Conservation (phyloP, 169 alveolate species). For the Plasmodium falciparum region DNA sequence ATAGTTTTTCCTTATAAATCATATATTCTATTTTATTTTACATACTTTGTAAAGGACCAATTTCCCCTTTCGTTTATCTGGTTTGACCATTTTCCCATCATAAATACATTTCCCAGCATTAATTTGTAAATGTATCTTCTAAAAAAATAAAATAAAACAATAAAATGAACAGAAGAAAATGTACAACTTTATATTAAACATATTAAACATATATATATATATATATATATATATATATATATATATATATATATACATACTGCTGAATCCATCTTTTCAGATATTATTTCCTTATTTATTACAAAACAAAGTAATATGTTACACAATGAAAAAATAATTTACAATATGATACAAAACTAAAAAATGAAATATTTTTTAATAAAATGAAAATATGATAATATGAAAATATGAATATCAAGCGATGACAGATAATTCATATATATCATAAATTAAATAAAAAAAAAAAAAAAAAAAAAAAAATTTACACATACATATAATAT, state of each 20-base stretch:
- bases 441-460: too few relatives aligned
- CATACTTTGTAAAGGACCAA: conserved; percentile 70
- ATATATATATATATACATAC: background rate
- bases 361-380: too few relatives aligned
- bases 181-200: background rate
- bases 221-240: too few relatives aligned
- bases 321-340: too few relatives aligned
- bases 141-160: background rate
- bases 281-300: background rate
- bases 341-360: too few relatives aligned
- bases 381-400: too few relatives aligned
- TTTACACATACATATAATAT: too few relatives aligned
- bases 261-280: conserved; percentile 12
- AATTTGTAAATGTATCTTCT: conserved; percentile 67
- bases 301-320: too few relatives aligned
- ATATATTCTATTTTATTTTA: conserved; percentile 6
- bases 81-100: conserved; percentile 71
- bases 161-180: background rate
- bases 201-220: background rate
- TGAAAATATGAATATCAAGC: too few relatives aligned
- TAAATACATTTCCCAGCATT: conserved; percentile 77
- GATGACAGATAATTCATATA: too few relatives aligned
- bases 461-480: too few relatives aligned
- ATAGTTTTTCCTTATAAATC: background rate
- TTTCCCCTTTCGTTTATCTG: conserved; percentile 72